Conservation (phyloP, 2,329 filamentous ascomycete species). For the Fusarium verticillioides region DNA sequence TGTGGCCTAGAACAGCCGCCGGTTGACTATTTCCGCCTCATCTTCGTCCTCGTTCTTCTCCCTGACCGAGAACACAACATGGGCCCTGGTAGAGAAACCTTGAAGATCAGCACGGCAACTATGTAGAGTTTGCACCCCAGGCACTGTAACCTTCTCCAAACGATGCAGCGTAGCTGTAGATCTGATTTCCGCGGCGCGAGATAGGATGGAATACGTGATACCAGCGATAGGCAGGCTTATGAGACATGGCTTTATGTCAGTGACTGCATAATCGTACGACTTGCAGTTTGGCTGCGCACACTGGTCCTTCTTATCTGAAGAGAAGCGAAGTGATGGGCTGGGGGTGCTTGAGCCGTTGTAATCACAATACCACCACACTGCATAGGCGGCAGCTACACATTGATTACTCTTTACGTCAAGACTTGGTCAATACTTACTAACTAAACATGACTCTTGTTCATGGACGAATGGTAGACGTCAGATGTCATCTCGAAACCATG, state of each 20-base stretch:
- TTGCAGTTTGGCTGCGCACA: not conserved
- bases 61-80: slow-evolving; percentile 9
- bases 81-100: slow-evolving; percentile 11
- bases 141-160: slow-evolving; percentile 14
- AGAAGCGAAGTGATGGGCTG: slow-evolving; percentile 4
- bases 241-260: slow-evolving; percentile 33
- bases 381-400: slow-evolving; percentile 2
- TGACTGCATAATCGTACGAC: slow-evolving; percentile 38
- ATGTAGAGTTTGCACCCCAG: slow-evolving; percentile 13
- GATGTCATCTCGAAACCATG: not conserved
- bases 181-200: slow-evolving; percentile 10
- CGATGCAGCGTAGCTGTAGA: slow-evolving; percentile 23
- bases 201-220: slow-evolving; percentile 7
- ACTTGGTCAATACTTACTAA: not conserved
- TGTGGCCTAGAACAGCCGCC: not conserved
- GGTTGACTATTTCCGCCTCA: slow-evolving; percentile 12
- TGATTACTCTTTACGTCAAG: not conserved
- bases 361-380: slow-evolving; percentile 24
- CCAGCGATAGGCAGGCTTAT: not conserved
- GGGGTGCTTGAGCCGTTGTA: slow-evolving; percentile 4
- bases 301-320: slow-evolving; percentile 17
- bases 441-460: not conserved
- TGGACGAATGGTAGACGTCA: not conserved
- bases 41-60: slow-evolving; percentile 4
- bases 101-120: slow-evolving; percentile 26